Evolutionary conservation across 225 moss, liverwort and hornwort genomes (phyloP).

Genomic region (Physcomitrium patens): DNA sequence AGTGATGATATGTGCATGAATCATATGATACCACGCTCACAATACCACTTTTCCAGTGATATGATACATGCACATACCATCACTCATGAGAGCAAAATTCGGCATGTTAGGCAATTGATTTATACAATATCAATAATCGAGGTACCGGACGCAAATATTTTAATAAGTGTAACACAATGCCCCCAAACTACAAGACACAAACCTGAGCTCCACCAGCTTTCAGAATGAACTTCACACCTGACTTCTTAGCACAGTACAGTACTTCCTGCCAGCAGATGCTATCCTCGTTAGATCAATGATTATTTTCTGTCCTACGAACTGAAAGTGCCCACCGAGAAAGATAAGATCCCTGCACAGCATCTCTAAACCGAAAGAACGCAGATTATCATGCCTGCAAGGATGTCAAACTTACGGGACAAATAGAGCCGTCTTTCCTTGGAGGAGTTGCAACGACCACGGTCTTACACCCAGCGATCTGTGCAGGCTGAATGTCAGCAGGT

Average conservation of each 20-base stretch:
- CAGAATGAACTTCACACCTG: constrained; percentile 86
- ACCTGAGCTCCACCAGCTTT: constrained; percentile 99
- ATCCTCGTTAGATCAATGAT: constrained; percentile 22
- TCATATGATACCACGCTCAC: not conserved
- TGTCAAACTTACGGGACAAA: constrained; percentile 81
- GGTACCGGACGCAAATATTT: not conserved
- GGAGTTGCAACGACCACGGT: constrained; percentile 92
- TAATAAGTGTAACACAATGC: not conserved
- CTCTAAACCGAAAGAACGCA: not conserved
- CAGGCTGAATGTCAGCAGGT: constrained; percentile 68
- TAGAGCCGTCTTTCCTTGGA: constrained; percentile 87
- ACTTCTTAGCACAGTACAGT: constrained; percentile 87
- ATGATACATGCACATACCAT: constrained; percentile 3
- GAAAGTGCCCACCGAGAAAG: not conserved
- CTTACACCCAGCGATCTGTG: constrained; percentile 96
- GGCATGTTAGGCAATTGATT: not conserved
- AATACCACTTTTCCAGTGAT: not conserved
- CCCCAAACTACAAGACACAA: constrained; percentile 31
- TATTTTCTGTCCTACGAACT: constrained; percentile 10
- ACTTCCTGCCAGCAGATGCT: constrained; percentile 78
- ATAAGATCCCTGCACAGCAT: not conserved
- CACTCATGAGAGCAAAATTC: not conserved
- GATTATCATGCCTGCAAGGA: not conserved
- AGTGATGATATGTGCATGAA: too few species aligned
- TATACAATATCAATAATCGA: constrained; percentile 9